These are phyloP conservation scores for Calonectria fujianensis DNA, from an alignment of 2,329 filamentous ascomycete genomes.

Conservation along the genomic window DNA sequence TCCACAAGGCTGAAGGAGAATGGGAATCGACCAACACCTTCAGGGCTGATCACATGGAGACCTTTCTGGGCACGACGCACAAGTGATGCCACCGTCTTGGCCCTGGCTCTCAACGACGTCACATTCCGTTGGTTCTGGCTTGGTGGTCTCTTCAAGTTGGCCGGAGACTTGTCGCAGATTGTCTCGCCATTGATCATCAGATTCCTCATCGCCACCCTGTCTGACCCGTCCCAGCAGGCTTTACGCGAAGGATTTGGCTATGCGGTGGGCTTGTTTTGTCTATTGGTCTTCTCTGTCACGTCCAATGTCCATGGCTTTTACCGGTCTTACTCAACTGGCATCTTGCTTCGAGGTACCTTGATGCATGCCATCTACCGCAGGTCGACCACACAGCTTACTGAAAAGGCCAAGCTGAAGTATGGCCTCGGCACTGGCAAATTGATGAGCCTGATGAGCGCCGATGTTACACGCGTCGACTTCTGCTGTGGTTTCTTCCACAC, in stretches of 20 bases:
- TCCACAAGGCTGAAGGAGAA: not conserved
- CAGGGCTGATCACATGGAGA: slow-evolving; percentile 7
- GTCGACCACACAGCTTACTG: not conserved
- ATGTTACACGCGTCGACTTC: slow-evolving; percentile 58
- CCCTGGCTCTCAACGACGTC: slow-evolving; percentile 10
- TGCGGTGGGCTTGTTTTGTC: slow-evolving; percentile 50
- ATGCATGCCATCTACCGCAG: slow-evolving; percentile 20
- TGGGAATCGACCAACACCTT: not conserved
- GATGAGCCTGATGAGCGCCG: slow-evolving; percentile 58
- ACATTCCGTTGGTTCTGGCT: slow-evolving; percentile 14
- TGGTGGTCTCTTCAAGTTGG: slow-evolving; percentile 2
- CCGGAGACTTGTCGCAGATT: slow-evolving; percentile 3
- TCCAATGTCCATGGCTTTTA: slow-evolving; percentile 56
- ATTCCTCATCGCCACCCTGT: not conserved
- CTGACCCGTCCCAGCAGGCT: slow-evolving; percentile 1
- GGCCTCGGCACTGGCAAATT: slow-evolving; percentile 45
- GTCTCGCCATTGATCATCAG: slow-evolving; percentile 15
- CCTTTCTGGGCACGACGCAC: slow-evolving; percentile 14
- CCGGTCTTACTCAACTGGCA: slow-evolving; percentile 46
- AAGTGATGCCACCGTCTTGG: not conserved
- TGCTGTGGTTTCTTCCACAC: slow-evolving; percentile 59
- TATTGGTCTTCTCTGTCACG: slow-evolving; percentile 53
- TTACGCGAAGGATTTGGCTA: slow-evolving; percentile 25
- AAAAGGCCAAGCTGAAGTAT: slow-evolving; percentile 1
- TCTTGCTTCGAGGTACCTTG: slow-evolving; percentile 44